A percentile compares a stretch with the other conserved stretches of the same genome.
Conservation (phyloP, 768 basidiomycete genomes). For the Auricularia sp. region DNA sequence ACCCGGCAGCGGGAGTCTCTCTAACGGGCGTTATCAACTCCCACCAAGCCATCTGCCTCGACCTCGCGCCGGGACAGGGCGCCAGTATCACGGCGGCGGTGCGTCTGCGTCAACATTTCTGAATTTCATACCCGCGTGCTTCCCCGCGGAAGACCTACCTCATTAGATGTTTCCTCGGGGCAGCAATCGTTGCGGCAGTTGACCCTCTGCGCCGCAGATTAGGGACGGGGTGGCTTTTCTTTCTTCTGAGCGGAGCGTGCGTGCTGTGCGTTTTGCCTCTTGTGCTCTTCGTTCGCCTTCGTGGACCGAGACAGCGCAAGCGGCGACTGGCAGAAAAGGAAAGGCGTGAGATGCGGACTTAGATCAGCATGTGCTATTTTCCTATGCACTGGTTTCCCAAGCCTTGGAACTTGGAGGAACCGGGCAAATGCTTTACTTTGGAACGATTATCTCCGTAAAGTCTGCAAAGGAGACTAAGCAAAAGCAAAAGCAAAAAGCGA, state of each 20-base stretch:
- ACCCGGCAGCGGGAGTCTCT: conserved; percentile 5
- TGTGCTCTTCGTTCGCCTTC: background rate
- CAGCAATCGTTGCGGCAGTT: conserved; percentile 3
- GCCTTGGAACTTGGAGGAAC: too few relatives aligned
- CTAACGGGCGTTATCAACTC: conserved; percentile 12
- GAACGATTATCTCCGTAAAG: too few relatives aligned
- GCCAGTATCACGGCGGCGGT: conserved; percentile 19
- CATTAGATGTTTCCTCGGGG: conserved; percentile 13
- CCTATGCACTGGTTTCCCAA: too few relatives aligned
- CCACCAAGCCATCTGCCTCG: conserved; percentile 15
- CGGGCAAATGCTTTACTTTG: too few relatives aligned
- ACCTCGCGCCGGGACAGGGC: conserved; percentile 23
- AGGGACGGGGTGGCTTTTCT: background rate
- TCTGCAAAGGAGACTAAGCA: too few relatives aligned
- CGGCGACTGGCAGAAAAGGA: too few relatives aligned
- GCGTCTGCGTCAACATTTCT: background rate
- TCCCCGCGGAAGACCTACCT: conserved; percentile 12
- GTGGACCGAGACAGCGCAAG: background rate
- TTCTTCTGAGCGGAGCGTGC: background rate
- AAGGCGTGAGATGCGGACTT: too few relatives aligned
- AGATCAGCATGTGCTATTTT: too few relatives aligned
- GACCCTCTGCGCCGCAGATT: background rate
- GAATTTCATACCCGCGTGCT: background rate
- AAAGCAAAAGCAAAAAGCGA: too few relatives aligned
- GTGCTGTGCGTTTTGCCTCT: background rate